Evolutionary conservation across 106 monocot species (phyloP).

Genomic region (Vanilla planifolia): DNA sequence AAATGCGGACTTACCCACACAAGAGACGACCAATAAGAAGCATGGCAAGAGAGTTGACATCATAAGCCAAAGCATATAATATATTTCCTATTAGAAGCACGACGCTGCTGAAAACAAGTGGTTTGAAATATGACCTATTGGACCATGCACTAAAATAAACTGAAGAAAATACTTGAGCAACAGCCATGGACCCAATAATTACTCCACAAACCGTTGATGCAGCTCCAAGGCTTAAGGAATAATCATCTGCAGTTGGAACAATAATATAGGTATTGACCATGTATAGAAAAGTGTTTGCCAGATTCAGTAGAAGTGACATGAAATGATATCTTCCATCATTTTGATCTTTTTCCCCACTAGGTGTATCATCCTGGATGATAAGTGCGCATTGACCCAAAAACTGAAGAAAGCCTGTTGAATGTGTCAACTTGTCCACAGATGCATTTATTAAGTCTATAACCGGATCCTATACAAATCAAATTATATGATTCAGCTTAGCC

Average conservation of each 20-base stretch:
- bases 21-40: constrained; percentile 80
- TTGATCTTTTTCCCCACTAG: constrained; percentile 35
- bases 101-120: constrained; percentile 86
- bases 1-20: constrained; percentile 66
- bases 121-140: constrained; percentile 87
- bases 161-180: constrained; percentile 92
- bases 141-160: constrained; percentile 99
- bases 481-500: background rate
- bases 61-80: constrained; percentile 87
- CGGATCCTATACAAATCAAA: constrained; percentile 56
- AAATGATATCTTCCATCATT: constrained; percentile 60
- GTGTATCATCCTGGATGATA: constrained; percentile 61
- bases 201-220: constrained; percentile 95
- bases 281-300: constrained; percentile 87
- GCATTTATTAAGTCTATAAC: constrained; percentile 71
- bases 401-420: constrained; percentile 75
- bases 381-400: constrained; percentile 82
- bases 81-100: constrained; percentile 74
- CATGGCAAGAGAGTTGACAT: constrained; percentile 56
- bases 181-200: constrained; percentile 94
- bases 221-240: constrained; percentile 82
- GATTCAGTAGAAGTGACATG: constrained; percentile 78
- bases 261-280: constrained; percentile 98
- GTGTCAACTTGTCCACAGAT: constrained; percentile 68
- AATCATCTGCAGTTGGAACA: constrained; percentile 95